Evolutionary conservation across 441 rosid genomes (phyloP).

Genomic region (Gossypium laxum): DNA sequence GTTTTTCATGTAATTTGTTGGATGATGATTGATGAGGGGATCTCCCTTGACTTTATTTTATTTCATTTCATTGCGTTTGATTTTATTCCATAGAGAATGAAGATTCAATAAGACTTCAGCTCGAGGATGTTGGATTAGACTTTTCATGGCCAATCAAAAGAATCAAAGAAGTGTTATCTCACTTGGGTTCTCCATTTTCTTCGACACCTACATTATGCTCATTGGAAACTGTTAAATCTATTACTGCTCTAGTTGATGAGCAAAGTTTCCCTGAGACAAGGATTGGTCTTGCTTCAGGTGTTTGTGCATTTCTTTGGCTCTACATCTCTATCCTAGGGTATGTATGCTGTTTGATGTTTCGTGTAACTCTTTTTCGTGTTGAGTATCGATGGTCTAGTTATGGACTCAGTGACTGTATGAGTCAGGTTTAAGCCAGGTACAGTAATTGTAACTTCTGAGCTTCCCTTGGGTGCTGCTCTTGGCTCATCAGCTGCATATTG

Average conservation of each 20-base stretch:
- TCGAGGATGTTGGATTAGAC: conserved; percentile 52
- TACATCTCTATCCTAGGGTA: conserved; percentile 80
- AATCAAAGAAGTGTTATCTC: conserved; percentile 48
- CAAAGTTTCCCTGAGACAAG: conserved; percentile 63
- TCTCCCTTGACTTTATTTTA: neutral
- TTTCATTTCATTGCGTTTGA: neutral
- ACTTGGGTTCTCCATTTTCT: conserved; percentile 29
- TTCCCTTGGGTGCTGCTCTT: conserved; percentile 76
- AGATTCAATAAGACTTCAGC: conserved; percentile 45
- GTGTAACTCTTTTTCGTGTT: conserved; percentile 2
- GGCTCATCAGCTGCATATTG: conserved; percentile 83
- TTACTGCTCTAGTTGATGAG: conserved; percentile 55
- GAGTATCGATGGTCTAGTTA: neutral
- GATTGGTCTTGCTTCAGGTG: conserved; percentile 56
- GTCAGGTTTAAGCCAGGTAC: conserved; percentile 64
- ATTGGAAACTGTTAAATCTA: conserved; percentile 34
- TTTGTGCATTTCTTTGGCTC: conserved; percentile 74
- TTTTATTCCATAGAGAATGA: conserved; percentile 29
- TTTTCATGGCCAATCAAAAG: conserved; percentile 60
- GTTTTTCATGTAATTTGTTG: neutral
- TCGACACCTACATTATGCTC: conserved; percentile 54
- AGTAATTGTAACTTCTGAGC: conserved; percentile 57
- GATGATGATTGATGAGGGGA: neutral
- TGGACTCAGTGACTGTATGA: conserved; percentile 13
- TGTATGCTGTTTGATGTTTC: conserved; percentile 6